These are phyloP conservation scores for Tetracentron sinense DNA, from an alignment of 164 flowering plant species.

Conservation along the genomic window DNA sequence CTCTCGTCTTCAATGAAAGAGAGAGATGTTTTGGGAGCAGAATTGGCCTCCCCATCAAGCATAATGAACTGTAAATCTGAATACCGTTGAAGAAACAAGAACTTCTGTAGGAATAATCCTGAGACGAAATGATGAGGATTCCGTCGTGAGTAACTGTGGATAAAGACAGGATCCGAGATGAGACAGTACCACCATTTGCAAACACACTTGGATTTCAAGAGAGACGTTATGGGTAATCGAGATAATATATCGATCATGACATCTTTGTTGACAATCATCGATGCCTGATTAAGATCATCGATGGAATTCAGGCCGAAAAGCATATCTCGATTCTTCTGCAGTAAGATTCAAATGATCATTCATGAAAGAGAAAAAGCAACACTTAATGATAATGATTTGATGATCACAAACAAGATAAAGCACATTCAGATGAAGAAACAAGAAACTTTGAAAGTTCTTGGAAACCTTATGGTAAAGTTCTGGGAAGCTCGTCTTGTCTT, in stretches of 20 bases:
- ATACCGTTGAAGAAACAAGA: neutral
- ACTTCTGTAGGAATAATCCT: neutral
- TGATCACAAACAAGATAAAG: no score
- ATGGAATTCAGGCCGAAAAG: no score
- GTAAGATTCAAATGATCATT: no score
- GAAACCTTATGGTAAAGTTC: no score
- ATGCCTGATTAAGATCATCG: no score
- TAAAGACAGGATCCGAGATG: slow-evolving; percentile 2
- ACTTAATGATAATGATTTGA: no score
- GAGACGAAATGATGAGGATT: neutral
- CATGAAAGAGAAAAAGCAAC: no score
- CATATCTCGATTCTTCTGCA: no score
- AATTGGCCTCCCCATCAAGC: neutral
- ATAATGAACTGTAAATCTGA: neutral
- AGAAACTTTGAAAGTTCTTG: no score
- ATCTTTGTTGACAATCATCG: neutral
- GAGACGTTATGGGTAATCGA: neutral
- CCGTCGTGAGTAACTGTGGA: neutral
- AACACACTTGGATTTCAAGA: slow-evolving; percentile 1
- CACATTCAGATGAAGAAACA: no score
- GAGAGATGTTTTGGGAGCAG: neutral
- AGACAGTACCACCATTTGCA: slow-evolving; percentile 4
- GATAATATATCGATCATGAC: neutral
- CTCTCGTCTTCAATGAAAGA: neutral
- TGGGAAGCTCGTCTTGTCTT: no score